These are phyloP conservation scores for Neonectria faginata DNA, from an alignment of 2,329 filamentous ascomycete genomes.

Conservation along the genomic window DNA sequence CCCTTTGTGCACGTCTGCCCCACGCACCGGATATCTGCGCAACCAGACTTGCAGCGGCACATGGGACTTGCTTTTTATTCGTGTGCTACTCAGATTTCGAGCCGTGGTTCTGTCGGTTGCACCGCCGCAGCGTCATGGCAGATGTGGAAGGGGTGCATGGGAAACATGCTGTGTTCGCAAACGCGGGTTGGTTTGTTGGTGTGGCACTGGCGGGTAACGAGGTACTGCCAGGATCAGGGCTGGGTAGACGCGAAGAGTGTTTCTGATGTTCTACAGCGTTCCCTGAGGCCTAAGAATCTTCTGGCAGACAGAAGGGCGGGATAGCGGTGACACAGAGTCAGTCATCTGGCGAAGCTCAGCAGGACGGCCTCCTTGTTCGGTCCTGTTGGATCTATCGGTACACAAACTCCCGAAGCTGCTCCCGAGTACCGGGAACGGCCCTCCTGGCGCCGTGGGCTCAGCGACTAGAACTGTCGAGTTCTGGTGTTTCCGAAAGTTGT, in stretches of 20 bases:
- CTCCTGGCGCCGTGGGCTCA: slow-evolving; percentile 3
- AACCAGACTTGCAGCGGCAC: slow-evolving; percentile 24
- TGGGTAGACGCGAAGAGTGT: background rate
- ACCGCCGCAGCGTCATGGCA: slow-evolving; percentile 1
- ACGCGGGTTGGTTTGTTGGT: slow-evolving; percentile 17
- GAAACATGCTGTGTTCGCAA: slow-evolving; percentile 22
- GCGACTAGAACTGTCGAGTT: background rate
- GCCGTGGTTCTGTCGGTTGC: background rate
- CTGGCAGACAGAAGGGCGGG: background rate
- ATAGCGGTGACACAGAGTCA: background rate
- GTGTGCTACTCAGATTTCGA: background rate
- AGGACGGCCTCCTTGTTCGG: background rate
- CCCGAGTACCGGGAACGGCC: background rate
- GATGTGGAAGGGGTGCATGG: slow-evolving; percentile 20
- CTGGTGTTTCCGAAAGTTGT: background rate
- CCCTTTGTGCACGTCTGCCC: slow-evolving; percentile 21
- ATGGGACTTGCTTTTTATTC: slow-evolving; percentile 23
- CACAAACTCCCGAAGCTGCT: background rate
- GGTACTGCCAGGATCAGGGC: slow-evolving; percentile 13
- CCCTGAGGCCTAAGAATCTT: background rate
- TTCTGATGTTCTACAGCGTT: slow-evolving; percentile 13
- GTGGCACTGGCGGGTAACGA: slow-evolving; percentile 26
- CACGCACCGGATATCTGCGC: slow-evolving; percentile 25
- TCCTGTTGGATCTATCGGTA: slow-evolving; percentile 10
- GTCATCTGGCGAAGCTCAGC: slow-evolving; percentile 1